Evolutionary conservation across 2,329 filamentous ascomycete genomes (phyloP).

Genomic region (Lecanicillium sp.): DNA sequence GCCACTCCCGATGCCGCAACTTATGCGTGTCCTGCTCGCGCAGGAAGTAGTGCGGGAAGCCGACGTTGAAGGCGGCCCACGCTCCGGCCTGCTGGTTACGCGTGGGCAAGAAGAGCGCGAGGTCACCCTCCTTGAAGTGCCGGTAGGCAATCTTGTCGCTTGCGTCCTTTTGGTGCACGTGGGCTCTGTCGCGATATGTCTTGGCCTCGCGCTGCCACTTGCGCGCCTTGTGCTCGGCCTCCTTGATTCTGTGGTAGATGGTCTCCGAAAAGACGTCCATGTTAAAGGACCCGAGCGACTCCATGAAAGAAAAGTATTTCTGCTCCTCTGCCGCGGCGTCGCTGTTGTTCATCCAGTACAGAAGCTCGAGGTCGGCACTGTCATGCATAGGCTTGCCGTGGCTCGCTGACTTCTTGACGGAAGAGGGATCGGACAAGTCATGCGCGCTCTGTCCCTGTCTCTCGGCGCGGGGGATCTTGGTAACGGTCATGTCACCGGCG

Average conservation of each 20-base stretch:
- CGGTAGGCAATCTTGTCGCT: constrained; percentile 95
- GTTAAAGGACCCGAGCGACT: constrained; percentile 70
- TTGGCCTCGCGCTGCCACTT: constrained; percentile 90
- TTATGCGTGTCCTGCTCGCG: constrained; percentile 87
- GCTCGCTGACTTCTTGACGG: constrained; percentile 47
- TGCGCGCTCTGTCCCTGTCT: constrained; percentile 49
- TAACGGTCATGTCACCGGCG: constrained; percentile 66
- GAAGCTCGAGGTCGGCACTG: constrained; percentile 61
- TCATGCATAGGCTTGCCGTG: constrained; percentile 52
- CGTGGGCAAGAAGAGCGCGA: constrained; percentile 90
- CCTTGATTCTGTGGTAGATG: constrained; percentile 82
- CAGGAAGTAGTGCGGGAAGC: constrained; percentile 93
- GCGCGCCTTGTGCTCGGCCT: constrained; percentile 85
- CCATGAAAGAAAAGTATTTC: constrained; percentile 70
- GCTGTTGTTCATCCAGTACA: constrained; percentile 75
- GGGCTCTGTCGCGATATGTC: constrained; percentile 80
- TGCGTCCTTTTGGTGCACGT: constrained; percentile 72
- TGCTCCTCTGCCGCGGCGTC: constrained; percentile 61
- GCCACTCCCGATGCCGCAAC: constrained; percentile 80
- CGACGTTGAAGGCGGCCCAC: constrained; percentile 98
- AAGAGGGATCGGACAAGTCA: constrained; percentile 51
- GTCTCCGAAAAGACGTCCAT: constrained; percentile 79
- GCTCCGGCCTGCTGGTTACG: constrained; percentile 89
- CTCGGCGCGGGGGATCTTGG: constrained; percentile 60
- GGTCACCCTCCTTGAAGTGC: constrained; percentile 92